These are phyloP conservation scores for Tuber microsphaerosporum DNA, from an alignment of 495 filamentous ascomycete genomes.

Conservation along the genomic window DNA sequence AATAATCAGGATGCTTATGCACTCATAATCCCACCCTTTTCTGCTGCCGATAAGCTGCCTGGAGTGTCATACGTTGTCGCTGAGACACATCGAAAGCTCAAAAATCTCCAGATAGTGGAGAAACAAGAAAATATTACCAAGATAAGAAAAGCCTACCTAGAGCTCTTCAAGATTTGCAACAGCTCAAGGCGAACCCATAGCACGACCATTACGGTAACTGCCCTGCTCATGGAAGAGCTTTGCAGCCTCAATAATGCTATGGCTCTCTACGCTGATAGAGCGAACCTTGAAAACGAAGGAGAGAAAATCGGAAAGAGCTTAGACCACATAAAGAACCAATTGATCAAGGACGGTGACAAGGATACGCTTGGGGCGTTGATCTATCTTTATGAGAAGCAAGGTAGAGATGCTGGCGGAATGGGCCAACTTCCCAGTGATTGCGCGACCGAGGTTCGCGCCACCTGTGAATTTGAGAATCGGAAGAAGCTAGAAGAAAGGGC, in stretches of 20 bases:
- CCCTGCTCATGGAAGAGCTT: not conserved
- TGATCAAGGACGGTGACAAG: not conserved
- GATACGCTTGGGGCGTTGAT: not conserved
- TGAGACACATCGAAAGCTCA: not conserved
- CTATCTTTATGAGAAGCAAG: not conserved
- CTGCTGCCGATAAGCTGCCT: slow-evolving; percentile 9
- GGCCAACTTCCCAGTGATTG: not conserved
- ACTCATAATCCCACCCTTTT: slow-evolving; percentile 20
- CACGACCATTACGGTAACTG: not conserved
- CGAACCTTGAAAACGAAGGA: not conserved
- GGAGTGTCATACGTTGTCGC: slow-evolving; percentile 2
- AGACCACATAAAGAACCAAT: not conserved
- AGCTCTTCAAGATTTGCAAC: not conserved
- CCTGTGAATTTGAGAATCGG: not conserved
- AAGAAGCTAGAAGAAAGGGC: not conserved
- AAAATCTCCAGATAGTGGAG: not conserved
- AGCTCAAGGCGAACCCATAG: not conserved
- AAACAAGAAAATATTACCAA: not conserved
- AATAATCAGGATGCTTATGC: slow-evolving; percentile 11
- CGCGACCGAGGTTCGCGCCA: not conserved
- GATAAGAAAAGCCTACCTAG: not conserved
- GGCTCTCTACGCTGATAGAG: not conserved
- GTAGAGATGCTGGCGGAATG: not conserved
- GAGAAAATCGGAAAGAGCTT: not conserved
- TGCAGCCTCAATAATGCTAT: not conserved